Conservation (phyloP, 2,329 filamentous ascomycete species). For the Alternaria arbusti region DNA sequence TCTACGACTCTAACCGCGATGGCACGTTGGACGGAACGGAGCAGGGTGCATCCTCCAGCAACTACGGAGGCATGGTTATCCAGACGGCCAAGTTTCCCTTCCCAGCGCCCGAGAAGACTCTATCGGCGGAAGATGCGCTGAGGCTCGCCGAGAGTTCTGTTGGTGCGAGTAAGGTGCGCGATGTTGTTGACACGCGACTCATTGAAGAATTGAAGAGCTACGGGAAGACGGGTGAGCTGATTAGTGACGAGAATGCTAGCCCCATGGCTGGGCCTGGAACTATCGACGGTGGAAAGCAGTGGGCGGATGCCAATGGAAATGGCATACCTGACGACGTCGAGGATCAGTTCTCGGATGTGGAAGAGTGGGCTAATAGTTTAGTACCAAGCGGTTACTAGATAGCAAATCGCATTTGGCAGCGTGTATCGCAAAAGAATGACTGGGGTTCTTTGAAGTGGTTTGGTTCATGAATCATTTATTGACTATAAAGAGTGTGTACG, state of each 20-base stretch:
- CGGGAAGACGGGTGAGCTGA: slow-evolving; percentile 54
- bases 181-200: slow-evolving; percentile 53
- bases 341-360: slow-evolving; percentile 54
- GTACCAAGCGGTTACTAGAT: slow-evolving; percentile 38
- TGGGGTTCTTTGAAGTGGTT: background rate
- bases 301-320: slow-evolving; percentile 56
- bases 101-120: slow-evolving; percentile 50
- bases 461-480: background rate
- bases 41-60: slow-evolving; percentile 51
- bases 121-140: slow-evolving; percentile 52
- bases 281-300: slow-evolving; percentile 48
- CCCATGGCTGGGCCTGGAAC: slow-evolving; percentile 52
- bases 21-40: slow-evolving; percentile 58
- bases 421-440: background rate
- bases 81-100: slow-evolving; percentile 52
- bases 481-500: background rate
- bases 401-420: background rate
- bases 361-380: slow-evolving; percentile 60
- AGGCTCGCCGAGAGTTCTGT: slow-evolving; percentile 49
- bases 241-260: slow-evolving; percentile 54
- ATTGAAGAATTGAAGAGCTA: slow-evolving; percentile 55
- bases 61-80: slow-evolving; percentile 58
- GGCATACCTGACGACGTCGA: slow-evolving; percentile 60
- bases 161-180: slow-evolving; percentile 55
- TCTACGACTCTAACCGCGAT: slow-evolving; percentile 59